These are phyloP conservation scores for Saxophila tyrrhenica DNA, from an alignment of 495 filamentous ascomycete species.

Conservation along the genomic window DNA sequence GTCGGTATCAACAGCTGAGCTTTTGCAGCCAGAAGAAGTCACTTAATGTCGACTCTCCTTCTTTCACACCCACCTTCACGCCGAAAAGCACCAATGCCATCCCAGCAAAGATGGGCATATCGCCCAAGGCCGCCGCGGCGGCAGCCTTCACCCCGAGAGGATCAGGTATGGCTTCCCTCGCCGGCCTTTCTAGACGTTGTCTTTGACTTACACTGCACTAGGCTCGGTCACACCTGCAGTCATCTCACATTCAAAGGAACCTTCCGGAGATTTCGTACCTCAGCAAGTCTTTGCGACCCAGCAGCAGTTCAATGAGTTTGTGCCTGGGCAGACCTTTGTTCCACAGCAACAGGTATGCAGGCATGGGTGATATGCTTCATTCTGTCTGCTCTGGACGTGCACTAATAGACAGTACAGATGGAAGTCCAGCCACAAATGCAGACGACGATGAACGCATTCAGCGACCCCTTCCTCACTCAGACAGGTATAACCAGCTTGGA, in stretches of 20 bases:
- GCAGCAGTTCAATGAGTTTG: conserved; percentile 19
- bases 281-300: conserved; percentile 18
- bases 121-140: conserved; percentile 80
- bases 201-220: not conserved
- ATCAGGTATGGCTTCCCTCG: conserved; percentile 21
- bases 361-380: not conserved
- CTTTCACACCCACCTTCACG: conserved; percentile 64
- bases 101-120: conserved; percentile 54
- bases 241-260: conserved; percentile 10
- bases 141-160: conserved; percentile 73
- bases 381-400: not conserved
- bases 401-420: conserved; percentile 2
- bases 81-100: conserved; percentile 40
- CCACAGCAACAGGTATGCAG: conserved; percentile 14
- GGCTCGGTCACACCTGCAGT: conserved; percentile 14
- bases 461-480: conserved; percentile 24
- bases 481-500: conserved; percentile 34
- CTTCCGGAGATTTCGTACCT: conserved; percentile 14
- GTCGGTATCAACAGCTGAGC: conserved; percentile 2
- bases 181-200: not conserved
- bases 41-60: conserved; percentile 91
- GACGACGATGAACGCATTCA: conserved; percentile 18
- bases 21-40: conserved; percentile 53
- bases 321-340: conserved; percentile 17
- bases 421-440: conserved; percentile 6